Evolutionary conservation across 2,329 filamentous ascomycete species (phyloP).

Genomic region (Cytospora paraplurivora): DNA sequence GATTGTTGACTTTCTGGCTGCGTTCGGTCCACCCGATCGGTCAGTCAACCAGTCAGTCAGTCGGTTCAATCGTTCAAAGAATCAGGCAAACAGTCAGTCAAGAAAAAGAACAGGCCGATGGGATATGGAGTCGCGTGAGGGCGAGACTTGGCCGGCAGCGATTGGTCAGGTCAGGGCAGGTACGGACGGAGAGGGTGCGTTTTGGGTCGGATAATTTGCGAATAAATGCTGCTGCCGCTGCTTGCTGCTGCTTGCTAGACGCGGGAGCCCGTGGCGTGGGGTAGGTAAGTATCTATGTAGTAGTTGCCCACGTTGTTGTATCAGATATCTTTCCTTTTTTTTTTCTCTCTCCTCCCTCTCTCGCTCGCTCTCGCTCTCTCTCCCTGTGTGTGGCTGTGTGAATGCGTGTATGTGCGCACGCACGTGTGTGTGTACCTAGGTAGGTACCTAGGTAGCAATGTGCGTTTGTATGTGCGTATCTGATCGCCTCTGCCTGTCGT

Average conservation of each 20-base stretch:
- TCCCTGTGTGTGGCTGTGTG: too few relatives aligned
- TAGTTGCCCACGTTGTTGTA: background rate
- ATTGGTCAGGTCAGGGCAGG: conserved; percentile 20
- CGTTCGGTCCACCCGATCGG: background rate
- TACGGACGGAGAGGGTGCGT: background rate
- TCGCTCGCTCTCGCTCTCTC: background rate
- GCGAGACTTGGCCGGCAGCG: conserved; percentile 23
- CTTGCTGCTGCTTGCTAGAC: background rate
- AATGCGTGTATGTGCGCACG: too few relatives aligned
- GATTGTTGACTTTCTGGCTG: background rate
- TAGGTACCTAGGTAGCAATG: too few relatives aligned
- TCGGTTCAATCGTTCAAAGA: too few relatives aligned
- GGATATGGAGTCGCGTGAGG: conserved; percentile 20
- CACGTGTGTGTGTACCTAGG: background rate
- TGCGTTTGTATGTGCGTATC: background rate
- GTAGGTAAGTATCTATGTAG: background rate
- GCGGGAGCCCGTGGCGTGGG: too few relatives aligned
- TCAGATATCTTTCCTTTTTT: background rate
- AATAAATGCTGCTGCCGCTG: background rate
- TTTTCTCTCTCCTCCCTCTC: too few relatives aligned
- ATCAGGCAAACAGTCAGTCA: background rate
- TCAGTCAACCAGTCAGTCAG: background rate
- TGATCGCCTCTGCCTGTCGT: background rate
- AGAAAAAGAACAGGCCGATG: background rate
- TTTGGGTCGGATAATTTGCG: background rate